These are phyloP conservation scores for Colletotrichum salicis DNA, from an alignment of 2,329 filamentous ascomycete genomes.

Conservation along the genomic window DNA sequence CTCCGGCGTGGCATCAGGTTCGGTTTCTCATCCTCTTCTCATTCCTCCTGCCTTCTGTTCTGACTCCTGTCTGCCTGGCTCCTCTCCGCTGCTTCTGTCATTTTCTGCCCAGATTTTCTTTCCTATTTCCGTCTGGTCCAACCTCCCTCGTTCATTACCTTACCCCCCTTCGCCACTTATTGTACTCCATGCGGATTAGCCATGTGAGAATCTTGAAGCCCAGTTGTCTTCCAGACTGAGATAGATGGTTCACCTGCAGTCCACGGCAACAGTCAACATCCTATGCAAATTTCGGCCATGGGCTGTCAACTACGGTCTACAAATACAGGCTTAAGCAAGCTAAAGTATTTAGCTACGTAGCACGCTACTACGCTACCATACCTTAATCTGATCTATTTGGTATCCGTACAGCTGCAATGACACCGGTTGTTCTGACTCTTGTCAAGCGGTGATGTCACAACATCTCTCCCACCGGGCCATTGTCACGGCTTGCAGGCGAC, in stretches of 20 bases:
- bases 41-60: not conserved
- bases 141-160: not conserved
- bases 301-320: too few species aligned
- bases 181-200: not conserved
- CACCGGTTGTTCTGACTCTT: not conserved
- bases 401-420: not conserved
- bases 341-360: not conserved
- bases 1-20: not conserved
- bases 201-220: not conserved
- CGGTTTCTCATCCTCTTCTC: not conserved
- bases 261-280: not conserved
- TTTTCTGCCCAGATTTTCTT: not conserved
- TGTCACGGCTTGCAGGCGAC: not conserved
- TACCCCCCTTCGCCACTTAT: not conserved
- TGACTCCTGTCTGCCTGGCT: too few species aligned
- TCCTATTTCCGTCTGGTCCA: not conserved
- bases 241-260: not conserved
- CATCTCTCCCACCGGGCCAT: not conserved
- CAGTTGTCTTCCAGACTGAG: not conserved
- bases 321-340: too few species aligned
- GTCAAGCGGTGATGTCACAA: slow-evolving; percentile 29
- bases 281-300: not conserved
- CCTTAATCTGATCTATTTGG: not conserved
- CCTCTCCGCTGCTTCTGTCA: not conserved
- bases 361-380: not conserved